These are phyloP conservation scores for Dissophora globulifera DNA, from an alignment of 192 early-diverging fungal genomes.

Conservation along the genomic window DNA sequence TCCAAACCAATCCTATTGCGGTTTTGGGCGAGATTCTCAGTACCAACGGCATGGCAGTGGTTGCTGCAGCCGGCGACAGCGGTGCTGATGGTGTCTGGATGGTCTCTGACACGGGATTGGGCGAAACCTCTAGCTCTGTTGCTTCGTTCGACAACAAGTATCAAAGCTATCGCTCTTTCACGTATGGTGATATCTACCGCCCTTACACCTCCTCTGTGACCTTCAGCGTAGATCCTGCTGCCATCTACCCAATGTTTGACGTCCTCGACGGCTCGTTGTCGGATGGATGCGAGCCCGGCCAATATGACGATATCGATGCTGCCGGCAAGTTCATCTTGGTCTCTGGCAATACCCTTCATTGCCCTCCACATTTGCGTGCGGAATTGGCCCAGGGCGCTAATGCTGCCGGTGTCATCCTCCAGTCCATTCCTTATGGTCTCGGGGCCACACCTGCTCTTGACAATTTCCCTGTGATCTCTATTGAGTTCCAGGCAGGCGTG, in stretches of 20 bases:
- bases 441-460: conserved; percentile 19
- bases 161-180: conserved; percentile 19
- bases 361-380: conserved; percentile 55
- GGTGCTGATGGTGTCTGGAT: too few relatives aligned
- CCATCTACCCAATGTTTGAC: too few relatives aligned
- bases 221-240: conserved; percentile 28
- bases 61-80: too few relatives aligned
- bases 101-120: conserved; percentile 18
- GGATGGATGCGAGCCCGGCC: conserved; percentile 24
- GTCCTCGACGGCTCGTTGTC: conserved; percentile 42
- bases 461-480: conserved; percentile 45
- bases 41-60: too few relatives aligned
- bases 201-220: conserved; percentile 25
- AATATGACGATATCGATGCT: conserved; percentile 13
- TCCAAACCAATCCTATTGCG: too few relatives aligned
- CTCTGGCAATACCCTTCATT: conserved; percentile 33
- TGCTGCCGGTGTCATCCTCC: conserved; percentile 36
- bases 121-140: conserved; percentile 7
- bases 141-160: conserved; percentile 23
- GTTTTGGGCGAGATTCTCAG: too few relatives aligned
- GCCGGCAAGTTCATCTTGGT: conserved; percentile 64
- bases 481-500: conserved; percentile 41
- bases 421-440: conserved; percentile 40
- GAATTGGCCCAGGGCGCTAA: conserved; percentile 26
- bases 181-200: conserved; percentile 23